Evolutionary conservation across 495 filamentous ascomycete species (phyloP).

Genomic region (Penicillium bovifimosum): DNA sequence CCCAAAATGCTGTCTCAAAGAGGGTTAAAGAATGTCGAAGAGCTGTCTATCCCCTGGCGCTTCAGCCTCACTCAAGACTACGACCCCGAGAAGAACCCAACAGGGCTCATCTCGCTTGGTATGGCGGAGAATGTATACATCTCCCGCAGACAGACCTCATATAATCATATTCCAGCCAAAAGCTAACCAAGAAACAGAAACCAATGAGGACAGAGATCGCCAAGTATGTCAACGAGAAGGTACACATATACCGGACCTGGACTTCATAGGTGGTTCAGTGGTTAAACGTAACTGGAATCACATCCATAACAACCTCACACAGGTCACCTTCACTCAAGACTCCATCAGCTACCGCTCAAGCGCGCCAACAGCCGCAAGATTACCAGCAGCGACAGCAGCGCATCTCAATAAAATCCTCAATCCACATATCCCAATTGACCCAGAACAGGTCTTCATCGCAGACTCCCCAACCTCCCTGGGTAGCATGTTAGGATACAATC

Average conservation of each 20-base stretch:
- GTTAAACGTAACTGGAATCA: too few species aligned
- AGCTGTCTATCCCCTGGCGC: conserved; percentile 25
- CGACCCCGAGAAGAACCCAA: conserved; percentile 25
- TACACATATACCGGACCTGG: conserved; percentile 3
- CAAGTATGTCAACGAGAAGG: conserved; percentile 32
- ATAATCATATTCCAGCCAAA: background rate
- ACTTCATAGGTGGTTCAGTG: too few species aligned
- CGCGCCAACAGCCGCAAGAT: conserved; percentile 22
- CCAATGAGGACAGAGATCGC: conserved; percentile 28
- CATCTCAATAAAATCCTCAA: conserved; percentile 37
- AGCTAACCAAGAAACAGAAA: conserved; percentile 10
- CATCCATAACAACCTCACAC: background rate
- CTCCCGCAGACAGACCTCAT: background rate
- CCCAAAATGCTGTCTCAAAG: conserved; percentile 30
- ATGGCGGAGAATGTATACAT: conserved; percentile 32
- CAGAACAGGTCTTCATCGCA: conserved; percentile 31
- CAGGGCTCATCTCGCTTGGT: conserved; percentile 31
- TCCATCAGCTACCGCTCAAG: conserved; percentile 29
- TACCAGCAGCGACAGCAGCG: conserved; percentile 27
- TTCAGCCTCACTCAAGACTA: conserved; percentile 28
- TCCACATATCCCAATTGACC: conserved; percentile 27
- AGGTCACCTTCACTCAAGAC: conserved; percentile 26
- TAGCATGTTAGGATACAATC: conserved; percentile 36
- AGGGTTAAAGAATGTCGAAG: conserved; percentile 20
- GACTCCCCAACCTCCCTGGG: conserved; percentile 33